These are phyloP conservation scores for Plasmodium coatneyi DNA, from an alignment of 169 alveolate genomes.

Conservation along the genomic window DNA sequence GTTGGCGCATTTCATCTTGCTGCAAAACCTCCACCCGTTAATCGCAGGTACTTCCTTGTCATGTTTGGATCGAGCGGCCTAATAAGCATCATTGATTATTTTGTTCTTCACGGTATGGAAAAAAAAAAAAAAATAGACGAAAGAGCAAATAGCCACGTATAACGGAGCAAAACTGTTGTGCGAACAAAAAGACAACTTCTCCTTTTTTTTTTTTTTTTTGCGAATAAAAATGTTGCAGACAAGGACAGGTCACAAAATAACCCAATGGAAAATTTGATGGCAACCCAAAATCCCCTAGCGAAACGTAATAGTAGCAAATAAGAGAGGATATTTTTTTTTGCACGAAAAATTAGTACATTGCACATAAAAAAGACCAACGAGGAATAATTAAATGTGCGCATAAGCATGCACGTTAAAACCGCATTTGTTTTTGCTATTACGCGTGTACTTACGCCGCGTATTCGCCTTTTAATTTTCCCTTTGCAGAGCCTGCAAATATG, in stretches of 20 bases:
- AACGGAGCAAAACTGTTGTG: neutral
- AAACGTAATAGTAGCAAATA: constrained; percentile 29
- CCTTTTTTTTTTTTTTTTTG: constrained; percentile 4
- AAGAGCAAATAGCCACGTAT: neutral
- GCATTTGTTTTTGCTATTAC: neutral
- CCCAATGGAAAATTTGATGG: constrained; percentile 63
- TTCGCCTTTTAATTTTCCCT: constrained; percentile 3
- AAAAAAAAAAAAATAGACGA: constrained; percentile 6
- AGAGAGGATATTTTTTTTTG: neutral
- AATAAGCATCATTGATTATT: constrained; percentile 70
- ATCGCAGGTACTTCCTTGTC: constrained; percentile 70
- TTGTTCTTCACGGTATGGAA: constrained; percentile 73
- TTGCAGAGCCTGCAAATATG: constrained; percentile 32
- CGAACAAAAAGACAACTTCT: neutral
- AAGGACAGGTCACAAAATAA: constrained; percentile 50
- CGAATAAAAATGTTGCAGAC: constrained; percentile 23
- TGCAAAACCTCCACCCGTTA: neutral
- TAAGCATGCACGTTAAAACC: neutral
- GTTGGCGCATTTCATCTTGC: neutral
- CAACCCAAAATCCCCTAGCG: constrained; percentile 47
- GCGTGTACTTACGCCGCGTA: neutral
- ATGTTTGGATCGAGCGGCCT: constrained; percentile 72
- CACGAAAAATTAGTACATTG: neutral
- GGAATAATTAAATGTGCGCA: constrained; percentile 12
- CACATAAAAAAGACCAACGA: neutral